Base-by-base conservation (phyloP, 768 basidiomycete species). In the Boletellus emodensis region DNA sequence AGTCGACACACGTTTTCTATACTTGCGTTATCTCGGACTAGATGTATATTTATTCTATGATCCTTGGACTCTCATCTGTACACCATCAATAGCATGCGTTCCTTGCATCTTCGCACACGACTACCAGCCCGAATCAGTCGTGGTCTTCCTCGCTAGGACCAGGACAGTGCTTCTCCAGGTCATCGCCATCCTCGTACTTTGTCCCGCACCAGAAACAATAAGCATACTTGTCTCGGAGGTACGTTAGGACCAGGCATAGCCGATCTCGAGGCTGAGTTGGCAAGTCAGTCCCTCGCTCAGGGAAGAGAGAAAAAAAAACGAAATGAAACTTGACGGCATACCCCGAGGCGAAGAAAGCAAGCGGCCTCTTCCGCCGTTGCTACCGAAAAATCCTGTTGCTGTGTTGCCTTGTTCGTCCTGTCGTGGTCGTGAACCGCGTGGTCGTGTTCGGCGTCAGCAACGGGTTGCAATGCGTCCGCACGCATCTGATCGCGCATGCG, bases 191-290 rank as follows among this genome's bases (percentile, higher is more conserved):
- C 6, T 78, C 75, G 61, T 92, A 94, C 58, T 82, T 77, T 12
- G 85, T 78, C 12, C 91, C 91, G 63, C 91, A 94, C 87, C 90
- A 93, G 67, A 91, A 92, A 63, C 91, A 93, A 63, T 93, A 93
- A 6, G 74, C 63, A 65, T 91, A 81, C 53, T 73, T 76, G 35
- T 79, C 74, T 22, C 91, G 85, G 43, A 94, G 77, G 66, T 94
- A 90, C 5, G 79, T 70, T 22, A 92, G 72, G 15, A 90, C 80
- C 40, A 85, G 70, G 35, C 75, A 68, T 33, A 93, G 75, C 30
- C 88, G 78, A 67, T 87, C 83, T 54, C 77, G 76, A 53, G 87
- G 81, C 91, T 94, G 60, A 13, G 53, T 30, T 51, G 48, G 26
- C n/a, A 28, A 42, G 46, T 54, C 46, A 69, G 54, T 40, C 13